These are phyloP conservation scores for Backusella macrospora DNA, from an alignment of 192 early-diverging fungal genomes.

Conservation along the genomic window DNA sequence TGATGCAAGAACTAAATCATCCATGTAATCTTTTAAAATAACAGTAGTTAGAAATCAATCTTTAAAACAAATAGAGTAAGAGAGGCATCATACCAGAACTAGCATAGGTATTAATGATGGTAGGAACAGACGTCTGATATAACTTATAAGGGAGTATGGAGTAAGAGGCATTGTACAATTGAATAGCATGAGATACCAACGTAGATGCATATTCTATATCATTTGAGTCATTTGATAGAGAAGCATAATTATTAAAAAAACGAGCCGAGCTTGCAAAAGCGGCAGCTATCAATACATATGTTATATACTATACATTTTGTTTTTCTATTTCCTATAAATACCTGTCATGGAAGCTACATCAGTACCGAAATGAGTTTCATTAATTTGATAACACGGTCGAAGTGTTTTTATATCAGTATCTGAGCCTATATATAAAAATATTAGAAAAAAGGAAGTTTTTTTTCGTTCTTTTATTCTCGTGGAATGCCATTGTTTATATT, in stretches of 20 bases:
- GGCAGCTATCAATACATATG: slow-evolving; percentile 35
- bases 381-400: slow-evolving; percentile 49
- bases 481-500: too few species aligned
- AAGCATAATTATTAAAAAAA: slow-evolving; percentile 38
- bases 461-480: too few species aligned
- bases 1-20: slow-evolving; percentile 55
- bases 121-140: slow-evolving; percentile 46
- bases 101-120: slow-evolving; percentile 38
- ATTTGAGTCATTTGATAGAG: slow-evolving; percentile 40
- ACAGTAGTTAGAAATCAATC: not conserved
- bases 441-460: not conserved
- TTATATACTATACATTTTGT: not conserved
- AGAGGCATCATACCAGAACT: slow-evolving; percentile 31
- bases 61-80: not conserved
- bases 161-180: slow-evolving; percentile 48
- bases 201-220: slow-evolving; percentile 44
- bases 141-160: slow-evolving; percentile 41
- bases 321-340: not conserved
- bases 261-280: slow-evolving; percentile 54
- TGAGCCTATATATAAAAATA: slow-evolving; percentile 23
- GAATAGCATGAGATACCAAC: slow-evolving; percentile 45
- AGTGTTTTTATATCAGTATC: slow-evolving; percentile 45
- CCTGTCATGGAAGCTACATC: slow-evolving; percentile 51
- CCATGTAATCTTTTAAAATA: slow-evolving; percentile 22
- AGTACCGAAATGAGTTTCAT: slow-evolving; percentile 47